Base-by-base conservation (phyloP, 1,284 basidiomycete genomes). In the Anthracocystis panici-leucophaei region DNA sequence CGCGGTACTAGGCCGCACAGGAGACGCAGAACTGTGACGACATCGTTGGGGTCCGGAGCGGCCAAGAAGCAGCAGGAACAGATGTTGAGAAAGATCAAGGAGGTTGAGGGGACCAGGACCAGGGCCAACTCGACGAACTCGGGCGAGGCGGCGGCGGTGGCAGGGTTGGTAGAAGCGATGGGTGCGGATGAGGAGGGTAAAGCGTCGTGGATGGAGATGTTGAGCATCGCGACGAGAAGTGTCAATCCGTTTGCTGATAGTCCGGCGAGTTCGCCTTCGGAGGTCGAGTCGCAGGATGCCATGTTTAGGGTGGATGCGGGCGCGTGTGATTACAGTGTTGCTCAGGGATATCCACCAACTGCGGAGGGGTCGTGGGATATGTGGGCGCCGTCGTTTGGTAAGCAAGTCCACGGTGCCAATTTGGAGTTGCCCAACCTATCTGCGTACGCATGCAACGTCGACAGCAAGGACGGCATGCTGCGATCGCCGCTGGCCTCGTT, bases 151-250 rank as follows among this genome's bases (percentile, higher is more conserved):
- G 49, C 48, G 1, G 50, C 55, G 16, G 12, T 31, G 1, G 35
- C 58, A 11, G 46, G 41, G 12, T 16, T 65, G 21, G 50, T 48
- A 5, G 50, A 53, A 21, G 48, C 27, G 4, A 27, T 27, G 27
- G 27, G 4, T 3, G 7, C 27, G 27, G 27, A 59, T 27, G 57
- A 31, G 14, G 56, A 46, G 16, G 59, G 51, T 29, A 67, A 65
- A 55, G 65, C 57, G 38, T 64, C 59, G n/a, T 75, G 73, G 67
- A 70, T 71, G 67, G 67, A 75, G 64, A 70, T 70, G 67, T 46
- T 75, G 31, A 71, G 67, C 42, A 51, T 71, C 31, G 73, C 73
- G 21, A 67, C 62, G 0, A 60, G 70, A 21, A 49, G 60, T 5
- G 29, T 54, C n/a, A 67, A 75, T 23, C 73, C 64, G 7, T 75